Evolutionary conservation across 352 stramenopile species (phyloP).

Genomic region (Thraustochytrium striatum): DNA sequence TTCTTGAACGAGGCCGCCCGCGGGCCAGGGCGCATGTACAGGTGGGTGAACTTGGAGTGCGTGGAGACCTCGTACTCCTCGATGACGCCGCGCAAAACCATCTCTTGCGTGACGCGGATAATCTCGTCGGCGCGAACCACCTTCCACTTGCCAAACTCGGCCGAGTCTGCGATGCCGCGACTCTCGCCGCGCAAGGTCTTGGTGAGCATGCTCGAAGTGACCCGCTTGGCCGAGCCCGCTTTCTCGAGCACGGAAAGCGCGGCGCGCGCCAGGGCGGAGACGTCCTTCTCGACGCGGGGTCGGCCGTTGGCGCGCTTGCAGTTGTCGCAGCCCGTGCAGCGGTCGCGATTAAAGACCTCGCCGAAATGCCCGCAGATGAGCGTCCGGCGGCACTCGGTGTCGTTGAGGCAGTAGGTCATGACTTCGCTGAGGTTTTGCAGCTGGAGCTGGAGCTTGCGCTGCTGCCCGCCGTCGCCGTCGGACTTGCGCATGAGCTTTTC

Average conservation of each 20-base stretch:
- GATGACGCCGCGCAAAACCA: not conserved
- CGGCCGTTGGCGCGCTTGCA: slow-evolving; percentile 55
- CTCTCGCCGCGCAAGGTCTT: slow-evolving; percentile 6
- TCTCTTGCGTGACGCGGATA: not conserved
- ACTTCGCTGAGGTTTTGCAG: slow-evolving; percentile 37
- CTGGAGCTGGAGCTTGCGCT: slow-evolving; percentile 35
- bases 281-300: slow-evolving; percentile 12
- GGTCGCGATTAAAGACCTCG: slow-evolving; percentile 24
- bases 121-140: slow-evolving; percentile 18
- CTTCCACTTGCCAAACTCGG: not conserved
- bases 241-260: not conserved
- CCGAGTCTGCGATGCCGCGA: not conserved
- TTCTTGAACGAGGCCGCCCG: not conserved
- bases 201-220: not conserved
- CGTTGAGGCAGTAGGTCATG: slow-evolving; percentile 21
- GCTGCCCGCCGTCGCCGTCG: not conserved
- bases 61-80: slow-evolving; percentile 13
- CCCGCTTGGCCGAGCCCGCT: not conserved
- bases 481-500: slow-evolving; percentile 45
- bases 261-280: not conserved
- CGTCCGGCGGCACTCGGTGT: slow-evolving; percentile 19
- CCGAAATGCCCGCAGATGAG: slow-evolving; percentile 43
- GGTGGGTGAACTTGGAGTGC: not conserved
- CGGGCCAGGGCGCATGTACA: not conserved
- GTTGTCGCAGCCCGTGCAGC: slow-evolving; percentile 80